Base-by-base conservation (phyloP, 2,329 filamentous ascomycete genomes). In the Aspergillus arachidicola region DNA sequence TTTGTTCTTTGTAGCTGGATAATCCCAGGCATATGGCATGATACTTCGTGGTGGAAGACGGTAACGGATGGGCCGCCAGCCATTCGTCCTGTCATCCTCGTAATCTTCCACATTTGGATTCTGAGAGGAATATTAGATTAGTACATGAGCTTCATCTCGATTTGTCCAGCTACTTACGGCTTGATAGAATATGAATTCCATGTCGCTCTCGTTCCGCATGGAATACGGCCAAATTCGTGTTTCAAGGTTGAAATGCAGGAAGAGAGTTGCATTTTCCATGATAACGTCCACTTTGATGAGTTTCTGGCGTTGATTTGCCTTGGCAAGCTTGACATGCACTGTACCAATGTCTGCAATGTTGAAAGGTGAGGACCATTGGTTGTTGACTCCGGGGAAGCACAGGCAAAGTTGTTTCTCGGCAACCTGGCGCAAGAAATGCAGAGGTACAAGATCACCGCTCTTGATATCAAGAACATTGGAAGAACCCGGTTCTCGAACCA, bases 21-120 rank as follows among this genome's bases (percentile, higher is more conserved):
- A 99, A 75, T 99, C 96, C 95, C 95, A 99, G 1, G 95, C 94
- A 73, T 99, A 99, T 0, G 96, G 95, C 95, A 99, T 99, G 78
- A 99, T 97, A 78, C 94, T 98, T 64, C 95, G 86, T 14, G 94
- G 89, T 2, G 96, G 96, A 34, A 99, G 83, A 36, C 94, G 90
- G 79, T 99, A 99, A 59, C 93, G 86, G 65, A 99, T 92, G 2
- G 93, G 94, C 67, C 92, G 91, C 92, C 95, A 99, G 4, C 93
- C 92, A 59, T 92, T 94, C 61, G 89, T 82, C 59, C 79, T 84
- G 72, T 97, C 92, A 6, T 85, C 85, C 60, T 94, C 94, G 64
- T 97, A 94, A 66, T 98, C 94, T 64, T 97, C 94, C 11, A 96
- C 82, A 70, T 94, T 96, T 5, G 95, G 95, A 72, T 98, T 90